Conservation (phyloP, 495 filamentous ascomycete genomes). For the Ramalina intermedia region DNA sequence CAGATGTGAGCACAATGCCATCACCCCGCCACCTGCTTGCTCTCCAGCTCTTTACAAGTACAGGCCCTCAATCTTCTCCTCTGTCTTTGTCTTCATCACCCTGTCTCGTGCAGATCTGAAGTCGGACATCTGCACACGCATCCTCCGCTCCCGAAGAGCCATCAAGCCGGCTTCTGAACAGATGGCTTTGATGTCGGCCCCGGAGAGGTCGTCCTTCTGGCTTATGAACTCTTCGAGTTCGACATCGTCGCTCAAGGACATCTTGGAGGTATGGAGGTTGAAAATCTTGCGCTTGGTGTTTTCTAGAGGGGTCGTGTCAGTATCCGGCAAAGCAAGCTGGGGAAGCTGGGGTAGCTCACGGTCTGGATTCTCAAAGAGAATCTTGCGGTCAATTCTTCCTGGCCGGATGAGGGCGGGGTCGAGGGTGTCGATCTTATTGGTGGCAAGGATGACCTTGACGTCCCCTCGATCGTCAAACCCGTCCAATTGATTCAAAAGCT, state of each 20-base stretch:
- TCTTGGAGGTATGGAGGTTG: slow-evolving; percentile 97
- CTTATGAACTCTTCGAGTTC: slow-evolving; percentile 97
- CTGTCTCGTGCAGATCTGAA: slow-evolving; percentile 85
- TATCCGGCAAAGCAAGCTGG: background rate
- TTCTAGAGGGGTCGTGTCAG: slow-evolving; percentile 39
- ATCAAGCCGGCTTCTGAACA: slow-evolving; percentile 94
- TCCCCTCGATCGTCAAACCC: slow-evolving; percentile 98
- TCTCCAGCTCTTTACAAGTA: slow-evolving; percentile 57
- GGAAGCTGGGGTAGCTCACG: slow-evolving; percentile 35
- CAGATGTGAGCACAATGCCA: no score
- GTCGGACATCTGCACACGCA: slow-evolving; percentile 98
- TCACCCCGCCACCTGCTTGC: no score
- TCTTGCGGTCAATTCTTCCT: slow-evolving; percentile 97
- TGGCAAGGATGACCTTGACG: slow-evolving; percentile 99
- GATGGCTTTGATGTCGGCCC: slow-evolving; percentile 97
- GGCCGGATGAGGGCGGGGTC: slow-evolving; percentile 94
- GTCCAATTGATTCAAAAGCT: slow-evolving; percentile 95
- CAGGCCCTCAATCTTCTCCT: slow-evolving; percentile 94
- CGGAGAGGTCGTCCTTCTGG: slow-evolving; percentile 95
- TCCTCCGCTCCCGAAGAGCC: slow-evolving; percentile 86
- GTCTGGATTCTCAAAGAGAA: slow-evolving; percentile 97
- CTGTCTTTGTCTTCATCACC: slow-evolving; percentile 96
- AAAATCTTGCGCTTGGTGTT: slow-evolving; percentile 99
- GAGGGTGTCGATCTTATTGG: slow-evolving; percentile 98
- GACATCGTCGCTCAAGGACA: slow-evolving; percentile 89